Evolutionary conservation across 495 filamentous ascomycete species (phyloP), one percentile per base, ranked within the genome.

Genomic region (Niebla homalea): DNA sequence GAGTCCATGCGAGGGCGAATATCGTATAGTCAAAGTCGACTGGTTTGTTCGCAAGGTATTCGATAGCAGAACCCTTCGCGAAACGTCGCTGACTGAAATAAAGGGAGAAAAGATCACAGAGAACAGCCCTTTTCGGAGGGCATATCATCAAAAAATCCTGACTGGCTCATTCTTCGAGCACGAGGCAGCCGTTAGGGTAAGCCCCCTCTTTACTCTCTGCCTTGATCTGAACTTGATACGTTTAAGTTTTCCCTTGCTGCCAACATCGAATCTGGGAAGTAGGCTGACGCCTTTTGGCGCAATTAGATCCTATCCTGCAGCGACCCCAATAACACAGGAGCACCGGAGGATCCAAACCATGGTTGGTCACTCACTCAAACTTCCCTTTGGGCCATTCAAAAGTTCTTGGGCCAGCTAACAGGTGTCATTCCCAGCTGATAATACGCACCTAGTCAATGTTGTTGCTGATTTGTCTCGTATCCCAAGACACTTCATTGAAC

Each of bases 41-140:
- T 67, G 64, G 64, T 62, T 66, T 22, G 53, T 64, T 29, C 4
- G 43, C 5, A 66, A 64, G 56, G 62, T 60, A 49, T 11, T 25
- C 15, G 15, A 23, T 16, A n/a, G n/a, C n/a, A n/a, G 12, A 35
- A 29, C 22, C 36, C 19, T 5, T 26, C 46, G 22, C 48, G 26
- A 48, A 3, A 35, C 16, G 11, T 3, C 11, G 16, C 8, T 44
- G 14, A 47, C 22, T 14, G 18, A 3, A 12, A 12, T 15, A 40
- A n/a, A 63, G 59, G 61, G 64, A 5, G 32, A 49, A 14, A 23
- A 40, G 5, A 54, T 67, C 3, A 48, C 54, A 39, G 64, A 65
- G 32, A 41, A 57, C 15, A 45, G 59, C 15, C 58, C 62, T 0
- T 43, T 58, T 7, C 45, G 20, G 2, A 44, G 54, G 2, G 22